Evolutionary conservation across 192 early-diverging fungal species (phyloP), one percentile per base, ranked within the genome.

Genomic region (Ambispora gerdemannii): DNA sequence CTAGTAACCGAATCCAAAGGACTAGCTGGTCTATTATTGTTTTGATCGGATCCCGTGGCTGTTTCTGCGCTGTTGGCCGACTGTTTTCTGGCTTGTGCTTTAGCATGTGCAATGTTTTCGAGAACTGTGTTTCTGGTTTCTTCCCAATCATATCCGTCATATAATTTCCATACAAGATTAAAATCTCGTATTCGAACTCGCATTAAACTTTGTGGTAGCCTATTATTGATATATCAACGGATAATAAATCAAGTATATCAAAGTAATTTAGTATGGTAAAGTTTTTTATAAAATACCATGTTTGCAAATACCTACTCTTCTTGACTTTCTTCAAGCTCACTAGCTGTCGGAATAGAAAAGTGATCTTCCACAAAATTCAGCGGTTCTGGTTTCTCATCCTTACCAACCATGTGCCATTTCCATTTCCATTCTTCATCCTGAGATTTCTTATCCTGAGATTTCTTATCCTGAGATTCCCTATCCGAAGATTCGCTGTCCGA

Each of bases 131-230:
- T 19, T 59, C 76, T 70, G 8, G 81, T 76, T 43, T 76, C 77
- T 36, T 75, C 78, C 87, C 85, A 91, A 55, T 91, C 88, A 63
- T 82, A 80, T 1, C 91, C 91, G 75, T 88, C 88, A 66, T 84
- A 88, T 10, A 92, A 58, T 22, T 85, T 78, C 82, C 88, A 87
- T 7, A 78, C 52, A 52, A 92, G 51, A 34, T 83, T 81, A 30
- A 89, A 79, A 65, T 92, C 85, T 43, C 81, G 73, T 3, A 92
- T 62, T n/a, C 80, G 76, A 19, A 90, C 31, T 2, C 82, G 79
- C 24, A 83, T 55, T 36, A 77, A 32, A 52, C 81, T 70, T 4
- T 70, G 66, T 3, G 68, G 67, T 17, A 68, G 1, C 24, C 67
- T 69, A 19, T 10, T 31, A 50, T 20, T 15, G 33, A 43, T 10